Conservation (phyloP, 495 filamentous ascomycete species). For the Chlorociboria aeruginascens region DNA sequence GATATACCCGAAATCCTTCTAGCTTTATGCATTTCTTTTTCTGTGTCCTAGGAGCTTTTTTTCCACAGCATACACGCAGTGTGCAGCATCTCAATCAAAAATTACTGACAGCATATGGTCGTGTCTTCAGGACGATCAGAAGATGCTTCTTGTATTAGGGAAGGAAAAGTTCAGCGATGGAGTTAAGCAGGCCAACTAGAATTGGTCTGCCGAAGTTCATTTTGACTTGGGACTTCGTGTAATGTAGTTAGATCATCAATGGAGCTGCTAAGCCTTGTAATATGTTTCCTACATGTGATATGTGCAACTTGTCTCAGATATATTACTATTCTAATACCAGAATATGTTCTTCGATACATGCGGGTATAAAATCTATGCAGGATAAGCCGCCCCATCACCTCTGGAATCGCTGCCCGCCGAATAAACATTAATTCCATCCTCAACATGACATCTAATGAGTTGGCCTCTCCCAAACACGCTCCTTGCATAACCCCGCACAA, state of each 20-base stretch:
- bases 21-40: constrained; percentile 1
- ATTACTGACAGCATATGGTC: not conserved
- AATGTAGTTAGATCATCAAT: too few relatives aligned
- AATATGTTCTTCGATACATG: too few relatives aligned
- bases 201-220: too few relatives aligned
- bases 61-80: not conserved
- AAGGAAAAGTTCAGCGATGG: constrained; percentile 5
- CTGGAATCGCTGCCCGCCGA: constrained; percentile 80
- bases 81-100: not conserved
- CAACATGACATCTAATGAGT: constrained; percentile 64
- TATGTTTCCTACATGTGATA: too few relatives aligned
- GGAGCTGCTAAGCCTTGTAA: too few relatives aligned
- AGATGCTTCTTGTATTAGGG: constrained; percentile 4
- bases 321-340: too few relatives aligned
- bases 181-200: not conserved
- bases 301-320: too few relatives aligned
- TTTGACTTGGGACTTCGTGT: too few relatives aligned
- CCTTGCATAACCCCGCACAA: constrained; percentile 55
- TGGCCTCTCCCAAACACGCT: constrained; percentile 82
- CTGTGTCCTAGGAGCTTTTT: constrained; percentile 2
- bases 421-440: constrained; percentile 60
- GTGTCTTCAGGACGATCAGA: not conserved
- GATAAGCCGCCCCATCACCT: constrained; percentile 77
- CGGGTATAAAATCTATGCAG: constrained; percentile 20
- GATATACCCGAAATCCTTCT: constrained; percentile 2